Evolutionary conservation across 768 basidiomycete genomes (phyloP), one percentile per base, ranked within the genome.

Genomic region (Phaffia australis): DNA sequence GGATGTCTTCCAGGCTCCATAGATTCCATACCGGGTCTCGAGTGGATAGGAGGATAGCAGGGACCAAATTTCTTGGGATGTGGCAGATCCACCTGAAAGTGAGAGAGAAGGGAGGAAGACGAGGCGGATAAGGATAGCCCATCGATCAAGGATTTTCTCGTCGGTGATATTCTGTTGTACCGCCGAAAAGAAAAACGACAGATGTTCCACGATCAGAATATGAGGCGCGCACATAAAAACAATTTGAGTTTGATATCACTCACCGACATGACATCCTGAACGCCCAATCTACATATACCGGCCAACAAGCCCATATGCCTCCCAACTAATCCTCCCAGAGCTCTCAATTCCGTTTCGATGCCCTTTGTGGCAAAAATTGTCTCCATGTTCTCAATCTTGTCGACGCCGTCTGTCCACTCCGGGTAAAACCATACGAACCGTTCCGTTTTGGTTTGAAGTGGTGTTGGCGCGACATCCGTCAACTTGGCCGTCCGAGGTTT

Each of bases 361-460:
- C 91, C 83, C 71, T 84, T 81, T 65, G 15, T 18, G 2, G 47
- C 58, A 29, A 83, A 78, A 47, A 95, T 75, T 72, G 94, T 91
- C 52, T 85, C 85, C 59, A 84, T 73, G 0, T 79, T 79, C 8
- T 79, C 76, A 73, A 86, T 86, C 35, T 84, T 71, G 5, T 88
- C 88, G 35, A 93, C 78, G 58, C 81, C 80, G 55, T 86, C 82
- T 18, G 77, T 75, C 92, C 92, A 97, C 64, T 84, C 80, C 16
- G 89, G 87, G 75, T 86, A 94, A 81, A 95, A 97, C 80, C 89
- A 95, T 6, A 89, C 82, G 71, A 89, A 94, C 60, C 86, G 84
- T n/a, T 81, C 81, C 3, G 79, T 81, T 63, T 79, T 82, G 25
- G 89, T 92, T 71, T 83, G 81, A 0, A 88, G 87, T 29, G 93